Evolutionary conservation across 208 protist species (phyloP).

Genomic region (Sergeia podlipaevii): DNA sequence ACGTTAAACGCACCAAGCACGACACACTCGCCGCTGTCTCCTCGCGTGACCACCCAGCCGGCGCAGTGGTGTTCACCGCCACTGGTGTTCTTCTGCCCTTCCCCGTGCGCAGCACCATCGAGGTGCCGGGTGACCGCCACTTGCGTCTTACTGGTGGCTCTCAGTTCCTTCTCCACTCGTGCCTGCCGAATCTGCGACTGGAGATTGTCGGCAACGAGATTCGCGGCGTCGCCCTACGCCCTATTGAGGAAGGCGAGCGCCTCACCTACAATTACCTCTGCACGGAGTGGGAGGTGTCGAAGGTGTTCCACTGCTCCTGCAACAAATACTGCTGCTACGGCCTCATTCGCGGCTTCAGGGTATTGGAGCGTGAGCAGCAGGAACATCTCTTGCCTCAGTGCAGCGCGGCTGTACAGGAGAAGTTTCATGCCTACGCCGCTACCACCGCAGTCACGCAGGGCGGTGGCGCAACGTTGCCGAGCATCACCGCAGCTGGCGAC

Average conservation of each 20-base stretch:
- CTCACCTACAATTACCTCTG: constrained; percentile 87
- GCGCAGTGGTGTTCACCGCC: constrained; percentile 54
- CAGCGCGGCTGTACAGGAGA: constrained; percentile 66
- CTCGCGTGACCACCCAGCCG: constrained; percentile 24
- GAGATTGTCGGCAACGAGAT: constrained; percentile 63
- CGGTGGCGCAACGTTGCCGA: too few relatives aligned
- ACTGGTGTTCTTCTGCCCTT: constrained; percentile 74
- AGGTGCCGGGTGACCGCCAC: constrained; percentile 64
- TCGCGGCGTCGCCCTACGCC: constrained; percentile 65
- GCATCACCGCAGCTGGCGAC: constrained; percentile 21
- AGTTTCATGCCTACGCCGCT: constrained; percentile 43
- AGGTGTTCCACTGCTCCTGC: constrained; percentile 79
- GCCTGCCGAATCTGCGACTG: constrained; percentile 76
- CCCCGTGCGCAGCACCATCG: constrained; percentile 72
- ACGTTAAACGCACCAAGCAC: constrained; percentile 36
- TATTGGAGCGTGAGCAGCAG: constrained; percentile 68
- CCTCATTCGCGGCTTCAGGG: constrained; percentile 75
- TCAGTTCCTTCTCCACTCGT: constrained; percentile 82
- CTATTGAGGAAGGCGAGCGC: constrained; percentile 65
- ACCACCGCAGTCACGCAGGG: too few relatives aligned
- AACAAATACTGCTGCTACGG: constrained; percentile 80
- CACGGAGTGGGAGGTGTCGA: constrained; percentile 82
- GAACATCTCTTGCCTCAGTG: constrained; percentile 56
- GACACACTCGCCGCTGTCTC: constrained; percentile 42
- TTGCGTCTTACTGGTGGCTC: constrained; percentile 69